Base-by-base conservation (phyloP, 257 asterid genomes). In the Solanum pimpinellifolium region DNA sequence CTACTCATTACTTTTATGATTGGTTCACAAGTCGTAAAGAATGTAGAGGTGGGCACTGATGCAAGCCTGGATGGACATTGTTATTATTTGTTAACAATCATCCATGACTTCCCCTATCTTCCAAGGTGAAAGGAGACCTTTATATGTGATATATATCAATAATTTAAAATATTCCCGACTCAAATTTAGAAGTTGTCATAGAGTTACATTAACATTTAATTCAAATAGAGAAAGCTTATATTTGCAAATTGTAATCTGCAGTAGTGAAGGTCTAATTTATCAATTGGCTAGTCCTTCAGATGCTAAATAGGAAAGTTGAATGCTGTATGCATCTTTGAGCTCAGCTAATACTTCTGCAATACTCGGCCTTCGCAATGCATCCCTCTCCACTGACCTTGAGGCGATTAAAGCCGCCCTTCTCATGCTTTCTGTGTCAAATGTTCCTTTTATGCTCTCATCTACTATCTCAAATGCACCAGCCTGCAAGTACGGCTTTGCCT, bases 401-500 rank as follows among this genome's bases (percentile, higher is more conserved):
- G 99, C 99, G 33, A 95, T 93, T 89, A 94, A 56, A 76, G 97
- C 91, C 31, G 98, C 94, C 90, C 91, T 88, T 92, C 96, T 92
- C 96, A 96, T 94, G 95, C 98, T 96, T 86, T 96, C 98, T n/a
- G 86, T 88, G 7, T 94, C 98, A 39, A 90, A 95, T 41, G 90
- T 92, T 78, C 97, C 99, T 88, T 93, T 90, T 78, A 96, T 92
- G 89, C 91, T 89, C 78, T 96, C 98, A 74, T 96, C 98, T 91
- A 95, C 98, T 33, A 96, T 89, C 95, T 96, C 99, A 90, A 93
- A 92, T 90, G 97, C 95, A 52, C 98, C 98, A 13, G 98, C 99
- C 91, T 96, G 99, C 89, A 96, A 91, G 93, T 96, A 94, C 33
- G 98, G 99, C 92, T 96, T 96, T 0, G 99, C 99, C 99, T 96